phyloP scores from a whole-genome alignment of 1,284 basidiomycete genomes.

The Phenoliferia sp. region DNA sequence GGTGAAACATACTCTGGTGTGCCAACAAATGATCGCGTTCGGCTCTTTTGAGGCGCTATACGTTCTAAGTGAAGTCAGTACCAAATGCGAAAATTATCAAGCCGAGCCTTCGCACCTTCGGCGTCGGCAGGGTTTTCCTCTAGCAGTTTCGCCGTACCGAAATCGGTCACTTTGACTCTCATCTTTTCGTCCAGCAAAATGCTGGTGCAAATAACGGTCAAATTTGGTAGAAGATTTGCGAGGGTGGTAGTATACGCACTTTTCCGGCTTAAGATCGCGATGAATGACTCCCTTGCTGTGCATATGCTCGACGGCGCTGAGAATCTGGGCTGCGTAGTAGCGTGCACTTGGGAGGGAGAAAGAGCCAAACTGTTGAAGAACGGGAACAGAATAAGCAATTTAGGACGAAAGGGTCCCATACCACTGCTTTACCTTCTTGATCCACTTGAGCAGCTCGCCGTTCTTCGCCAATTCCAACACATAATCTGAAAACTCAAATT shows the following conservation, averaged over 20 bases:
- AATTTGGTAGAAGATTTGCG: not conserved
- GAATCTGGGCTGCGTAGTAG: slow-evolving; percentile 80
- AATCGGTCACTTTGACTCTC: slow-evolving; percentile 92
- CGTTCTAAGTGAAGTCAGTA: not conserved
- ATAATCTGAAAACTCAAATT: slow-evolving; percentile 58
- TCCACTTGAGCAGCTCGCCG: slow-evolving; percentile 76
- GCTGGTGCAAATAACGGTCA: slow-evolving; percentile 51
- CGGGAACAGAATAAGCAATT: not conserved
- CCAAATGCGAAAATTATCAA: not conserved
- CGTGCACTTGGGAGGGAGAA: slow-evolving; percentile 66
- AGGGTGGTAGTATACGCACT: slow-evolving; percentile 8
- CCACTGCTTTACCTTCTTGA: slow-evolving; percentile 53
- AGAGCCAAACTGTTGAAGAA: slow-evolving; percentile 54
- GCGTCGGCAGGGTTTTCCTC: not conserved
- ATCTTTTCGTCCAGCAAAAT: slow-evolving; percentile 77
- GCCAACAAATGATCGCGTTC: slow-evolving; percentile 72
- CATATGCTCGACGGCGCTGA: slow-evolving; percentile 84
- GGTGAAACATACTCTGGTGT: slow-evolving; percentile 95
- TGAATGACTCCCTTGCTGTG: slow-evolving; percentile 83
- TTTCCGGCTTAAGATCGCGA: slow-evolving; percentile 51
- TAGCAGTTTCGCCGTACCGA: slow-evolving; percentile 84
- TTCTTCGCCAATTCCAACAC: slow-evolving; percentile 85
- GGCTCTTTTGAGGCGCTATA: not conserved
- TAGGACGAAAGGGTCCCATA: not conserved
- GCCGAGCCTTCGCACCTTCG: slow-evolving; percentile 21